A percentile compares a stretch with the other conserved stretches of the same genome.
phyloP scores from a whole-genome alignment of 805 yeast species.

The Spathaspora arborariae region DNA sequence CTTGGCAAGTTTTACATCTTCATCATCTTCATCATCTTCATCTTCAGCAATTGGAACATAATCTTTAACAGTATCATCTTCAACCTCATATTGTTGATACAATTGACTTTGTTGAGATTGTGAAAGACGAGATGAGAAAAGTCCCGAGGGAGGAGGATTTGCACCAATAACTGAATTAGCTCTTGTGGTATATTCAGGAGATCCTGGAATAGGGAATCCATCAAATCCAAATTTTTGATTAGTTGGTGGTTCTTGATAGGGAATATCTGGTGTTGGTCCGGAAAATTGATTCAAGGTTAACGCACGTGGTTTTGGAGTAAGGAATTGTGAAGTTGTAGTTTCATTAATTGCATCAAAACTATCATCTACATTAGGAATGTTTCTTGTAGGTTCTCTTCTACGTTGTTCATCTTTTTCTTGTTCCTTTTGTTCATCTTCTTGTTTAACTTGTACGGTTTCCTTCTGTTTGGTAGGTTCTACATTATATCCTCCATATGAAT shows the following conservation, averaged over 20 bases:
- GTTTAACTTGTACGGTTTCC: neutral
- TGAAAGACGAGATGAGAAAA: constrained; percentile 37
- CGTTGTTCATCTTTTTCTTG: constrained; percentile 1
- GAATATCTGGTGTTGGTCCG: neutral
- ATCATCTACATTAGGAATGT: constrained; percentile 24
- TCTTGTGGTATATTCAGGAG: constrained; percentile 42
- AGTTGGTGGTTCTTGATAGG: constrained; percentile 7
- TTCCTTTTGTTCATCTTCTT: constrained; percentile 2
- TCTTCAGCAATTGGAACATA: constrained; percentile 41
- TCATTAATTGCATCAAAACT: constrained; percentile 22
- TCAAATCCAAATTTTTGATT: constrained; percentile 27
- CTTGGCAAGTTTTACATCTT: constrained; percentile 36
- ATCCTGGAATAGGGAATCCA: constrained; percentile 40
- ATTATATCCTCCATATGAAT: constrained; percentile 6
- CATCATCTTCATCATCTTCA: constrained; percentile 48
- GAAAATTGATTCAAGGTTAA: constrained; percentile 4
- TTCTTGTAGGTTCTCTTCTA: constrained; percentile 1
- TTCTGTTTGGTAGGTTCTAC: neutral
- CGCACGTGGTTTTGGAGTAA: constrained; percentile 3
- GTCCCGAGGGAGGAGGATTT: constrained; percentile 19
- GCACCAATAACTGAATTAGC: constrained; percentile 41
- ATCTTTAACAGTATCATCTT: constrained; percentile 42
- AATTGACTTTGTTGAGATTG: constrained; percentile 42
- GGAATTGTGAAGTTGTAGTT: neutral
- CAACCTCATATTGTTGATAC: constrained; percentile 43